phyloP scores from a whole-genome alignment of 2,329 filamentous ascomycete genomes.

The Graphilbum fragrans region DNA sequence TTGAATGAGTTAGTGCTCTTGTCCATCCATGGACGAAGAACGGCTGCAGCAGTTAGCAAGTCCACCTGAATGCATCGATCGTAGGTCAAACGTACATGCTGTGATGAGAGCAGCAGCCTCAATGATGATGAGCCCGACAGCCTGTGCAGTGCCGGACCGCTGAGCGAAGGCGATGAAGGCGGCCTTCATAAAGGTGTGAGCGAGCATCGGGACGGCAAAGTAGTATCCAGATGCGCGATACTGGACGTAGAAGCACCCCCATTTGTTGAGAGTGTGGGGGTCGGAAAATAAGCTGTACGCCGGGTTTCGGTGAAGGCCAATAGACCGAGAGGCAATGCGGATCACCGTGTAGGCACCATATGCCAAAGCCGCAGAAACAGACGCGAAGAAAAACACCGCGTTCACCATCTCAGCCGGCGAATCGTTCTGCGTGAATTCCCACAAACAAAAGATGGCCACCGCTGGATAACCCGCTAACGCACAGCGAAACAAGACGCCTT shows the following conservation, averaged over 20 bases:
- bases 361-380: constrained; percentile 57
- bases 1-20: constrained; percentile 89
- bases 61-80: too few relatives aligned
- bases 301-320: constrained; percentile 79
- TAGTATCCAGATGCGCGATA: constrained; percentile 84
- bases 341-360: constrained; percentile 79
- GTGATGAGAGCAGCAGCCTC: constrained; percentile 60
- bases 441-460: constrained; percentile 72
- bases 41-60: constrained; percentile 59
- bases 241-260: constrained; percentile 84
- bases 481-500: constrained; percentile 76
- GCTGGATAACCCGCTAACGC: constrained; percentile 76
- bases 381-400: constrained; percentile 68
- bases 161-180: constrained; percentile 74
- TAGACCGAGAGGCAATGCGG: constrained; percentile 68
- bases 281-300: constrained; percentile 87
- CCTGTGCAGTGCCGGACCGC: constrained; percentile 52
- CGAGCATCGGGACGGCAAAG: constrained; percentile 65
- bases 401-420: constrained; percentile 69
- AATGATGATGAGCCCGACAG: constrained; percentile 63
- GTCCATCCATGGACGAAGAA: constrained; percentile 85
- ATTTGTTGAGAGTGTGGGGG: constrained; percentile 74
- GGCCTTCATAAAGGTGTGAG: constrained; percentile 64
- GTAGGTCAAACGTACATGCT: too few relatives aligned
- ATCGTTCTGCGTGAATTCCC: constrained; percentile 70